Evolutionary conservation across 345 rosid species (phyloP), one percentile per base, ranked within the genome.

Genomic region (Toxicodendron radicans): DNA sequence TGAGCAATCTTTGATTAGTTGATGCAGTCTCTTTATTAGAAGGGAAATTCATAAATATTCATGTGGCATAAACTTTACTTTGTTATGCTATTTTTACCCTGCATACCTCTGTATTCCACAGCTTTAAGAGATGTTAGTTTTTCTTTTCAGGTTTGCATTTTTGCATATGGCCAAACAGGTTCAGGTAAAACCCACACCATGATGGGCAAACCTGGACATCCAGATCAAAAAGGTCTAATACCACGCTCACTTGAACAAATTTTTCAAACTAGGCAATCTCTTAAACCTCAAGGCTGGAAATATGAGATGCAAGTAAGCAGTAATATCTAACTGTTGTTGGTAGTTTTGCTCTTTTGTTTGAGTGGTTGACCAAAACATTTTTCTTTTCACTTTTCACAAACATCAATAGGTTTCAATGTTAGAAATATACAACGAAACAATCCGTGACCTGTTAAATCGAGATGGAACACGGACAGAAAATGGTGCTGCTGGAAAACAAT

Each of bases 91-190:
- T 30, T 18, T 67, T 17, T 67, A 51, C 46, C 10, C 23, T 43
- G 53, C 17, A 10, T 62, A 32, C 11, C 43, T 30, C 7, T 33
- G 16, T n/a, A 58, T 58, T 10, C 4, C 24, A 45, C 32, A 64
- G 45, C 32, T 27, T 53, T 24, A 56, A 57, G 52, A n/a, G 43
- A 66, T 74, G 63, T 73, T 64, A 35, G 2, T 70, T 18, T 73
- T 38, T 27, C 35, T 79, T 33, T 58, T 35, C 76, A 95, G 99
- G 99, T 95, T 60, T 95, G 95, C 84, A 95, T 95, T 70, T 95
- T 95, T 77, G 98, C 99, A 41, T 95, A 95, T 76, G 99, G 99
- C 73, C 99, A 95, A 83, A 95, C 99, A 21, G 99, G 99, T 24
- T 95, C 99, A 0, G 98, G 99, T 33, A 93, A 95, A 78, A 95